Evolutionary conservation across 2,329 filamentous ascomycete genomes (phyloP).

Genomic region (Samsoniella hepiali): DNA sequence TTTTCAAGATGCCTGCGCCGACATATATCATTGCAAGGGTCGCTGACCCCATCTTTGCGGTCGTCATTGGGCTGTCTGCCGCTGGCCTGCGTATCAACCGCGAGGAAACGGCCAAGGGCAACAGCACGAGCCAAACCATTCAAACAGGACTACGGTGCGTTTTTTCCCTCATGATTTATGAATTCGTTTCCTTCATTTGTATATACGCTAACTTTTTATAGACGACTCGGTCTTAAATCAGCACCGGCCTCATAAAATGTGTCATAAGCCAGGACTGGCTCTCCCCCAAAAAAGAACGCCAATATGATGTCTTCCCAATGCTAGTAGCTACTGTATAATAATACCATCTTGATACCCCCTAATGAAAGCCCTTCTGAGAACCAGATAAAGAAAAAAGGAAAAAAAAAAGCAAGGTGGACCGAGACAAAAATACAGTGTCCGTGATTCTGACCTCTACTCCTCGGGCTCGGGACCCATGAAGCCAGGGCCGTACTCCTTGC

Average conservation of each 20-base stretch:
- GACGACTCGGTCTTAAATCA: conserved; percentile 30
- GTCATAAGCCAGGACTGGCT: neutral
- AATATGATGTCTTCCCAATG: conserved; percentile 9
- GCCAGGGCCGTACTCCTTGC: conserved; percentile 60
- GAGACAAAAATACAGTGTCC: neutral
- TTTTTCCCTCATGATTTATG: neutral
- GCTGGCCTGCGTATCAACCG: conserved; percentile 57
- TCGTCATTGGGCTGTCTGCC: conserved; percentile 54
- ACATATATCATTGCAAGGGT: conserved; percentile 59
- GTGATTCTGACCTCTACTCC: conserved; percentile 6
- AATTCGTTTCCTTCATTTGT: conserved; percentile 5
- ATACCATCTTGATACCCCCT: conserved; percentile 11
- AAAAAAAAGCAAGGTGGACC: neutral
- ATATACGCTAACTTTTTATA: conserved; percentile 20
- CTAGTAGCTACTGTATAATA: conserved; percentile 17
- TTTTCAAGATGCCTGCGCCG: conserved; percentile 45
- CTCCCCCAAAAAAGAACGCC: neutral
- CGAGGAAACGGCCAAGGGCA: conserved; percentile 57
- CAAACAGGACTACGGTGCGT: conserved; percentile 43
- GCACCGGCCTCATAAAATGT: conserved; percentile 14
- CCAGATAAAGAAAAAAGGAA: neutral
- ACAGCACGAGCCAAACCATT: conserved; percentile 48
- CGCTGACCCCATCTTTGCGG: conserved; percentile 57
- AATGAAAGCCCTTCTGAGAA: neutral
- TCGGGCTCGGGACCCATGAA: conserved; percentile 36